Percentiles rank a stretch among this genome's conserved stretches.
Evolutionary conservation across 2,329 filamentous ascomycete genomes (phyloP).

Genomic region (Diatrype stigma): DNA sequence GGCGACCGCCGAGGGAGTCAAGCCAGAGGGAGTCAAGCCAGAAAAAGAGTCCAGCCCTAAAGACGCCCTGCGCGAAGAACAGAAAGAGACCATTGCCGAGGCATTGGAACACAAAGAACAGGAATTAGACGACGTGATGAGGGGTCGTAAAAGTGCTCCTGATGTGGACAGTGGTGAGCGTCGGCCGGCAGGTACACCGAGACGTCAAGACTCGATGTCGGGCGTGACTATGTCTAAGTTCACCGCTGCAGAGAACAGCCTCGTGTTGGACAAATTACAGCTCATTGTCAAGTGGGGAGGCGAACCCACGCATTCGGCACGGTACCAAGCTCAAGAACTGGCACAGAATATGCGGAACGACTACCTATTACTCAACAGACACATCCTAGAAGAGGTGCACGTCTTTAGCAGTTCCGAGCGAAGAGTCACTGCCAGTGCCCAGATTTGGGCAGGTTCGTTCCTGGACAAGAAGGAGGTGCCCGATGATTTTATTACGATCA

Average conservation of each 20-base stretch:
- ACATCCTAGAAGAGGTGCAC: conserved; percentile 86
- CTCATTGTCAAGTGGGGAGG: conserved; percentile 99
- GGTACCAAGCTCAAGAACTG: conserved; percentile 93
- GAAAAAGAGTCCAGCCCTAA: conserved; percentile 18
- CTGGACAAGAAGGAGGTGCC: conserved; percentile 80
- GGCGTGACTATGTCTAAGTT: conserved; percentile 91
- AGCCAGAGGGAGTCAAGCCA: conserved; percentile 17
- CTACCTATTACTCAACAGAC: conserved; percentile 84
- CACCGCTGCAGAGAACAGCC: conserved; percentile 85
- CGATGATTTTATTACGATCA: conserved; percentile 80
- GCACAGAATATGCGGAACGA: conserved; percentile 96
- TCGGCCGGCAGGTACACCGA: conserved; percentile 43
- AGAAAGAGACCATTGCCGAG: conserved; percentile 19
- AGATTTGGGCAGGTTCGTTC: conserved; percentile 92
- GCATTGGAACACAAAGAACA: conserved; percentile 8
- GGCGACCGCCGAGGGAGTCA: conserved; percentile 34
- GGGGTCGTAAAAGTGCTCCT: conserved; percentile 9
- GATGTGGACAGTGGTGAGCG: conserved; percentile 19
- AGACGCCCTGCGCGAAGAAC: conserved; percentile 18
- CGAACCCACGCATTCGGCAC: conserved; percentile 93
- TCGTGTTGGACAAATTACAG: conserved; percentile 92
- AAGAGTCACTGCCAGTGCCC: conserved; percentile 89
- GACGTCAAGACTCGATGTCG: conserved; percentile 78
- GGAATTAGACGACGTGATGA: conserved; percentile 8
- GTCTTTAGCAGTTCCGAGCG: conserved; percentile 96